Percentiles rank a stretch among this genome's conserved stretches.
Evolutionary conservation across 768 basidiomycete genomes (phyloP).

Genomic region (Suillus variegatus): DNA sequence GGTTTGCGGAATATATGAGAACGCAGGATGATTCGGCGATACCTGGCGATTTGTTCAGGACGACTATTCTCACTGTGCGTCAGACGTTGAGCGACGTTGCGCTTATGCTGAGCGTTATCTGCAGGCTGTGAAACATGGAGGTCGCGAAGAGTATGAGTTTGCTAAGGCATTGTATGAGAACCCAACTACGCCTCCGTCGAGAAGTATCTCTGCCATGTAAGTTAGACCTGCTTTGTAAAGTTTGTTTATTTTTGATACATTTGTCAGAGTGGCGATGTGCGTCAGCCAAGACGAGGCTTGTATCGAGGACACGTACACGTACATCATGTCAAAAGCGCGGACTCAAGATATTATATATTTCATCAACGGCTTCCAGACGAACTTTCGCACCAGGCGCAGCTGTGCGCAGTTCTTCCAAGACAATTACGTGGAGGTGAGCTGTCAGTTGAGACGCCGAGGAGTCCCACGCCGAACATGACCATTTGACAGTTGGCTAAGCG

Average conservation of each 20-base stretch:
- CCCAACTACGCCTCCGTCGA: slow-evolving; percentile 72
- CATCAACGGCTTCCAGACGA: slow-evolving; percentile 57
- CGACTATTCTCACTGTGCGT: slow-evolving; percentile 55
- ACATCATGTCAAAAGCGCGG: slow-evolving; percentile 53
- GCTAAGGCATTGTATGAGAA: slow-evolving; percentile 68
- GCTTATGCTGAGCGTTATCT: slow-evolving; percentile 4
- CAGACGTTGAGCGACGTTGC: not conserved
- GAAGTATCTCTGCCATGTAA: slow-evolving; percentile 66
- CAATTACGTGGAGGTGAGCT: slow-evolving; percentile 62
- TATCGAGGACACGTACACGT: slow-evolving; percentile 61
- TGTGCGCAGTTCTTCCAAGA: slow-evolving; percentile 66
- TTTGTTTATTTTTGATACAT: slow-evolving; percentile 5
- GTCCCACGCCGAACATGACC: slow-evolving; percentile 3
- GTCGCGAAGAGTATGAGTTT: slow-evolving; percentile 72
- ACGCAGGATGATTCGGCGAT: slow-evolving; percentile 78
- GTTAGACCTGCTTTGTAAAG: slow-evolving; percentile 19
- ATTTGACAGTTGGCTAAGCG: slow-evolving; percentile 56
- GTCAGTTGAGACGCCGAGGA: not conserved
- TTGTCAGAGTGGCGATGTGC: slow-evolving; percentile 51
- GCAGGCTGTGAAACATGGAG: slow-evolving; percentile 75
- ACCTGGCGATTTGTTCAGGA: slow-evolving; percentile 72
- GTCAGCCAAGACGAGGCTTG: slow-evolving; percentile 56
- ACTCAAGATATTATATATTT: slow-evolving; percentile 68
- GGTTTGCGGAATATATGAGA: slow-evolving; percentile 71
- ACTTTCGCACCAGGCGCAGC: slow-evolving; percentile 54